Conservation (phyloP, 805 yeast genomes). For the Candida montana region DNA sequence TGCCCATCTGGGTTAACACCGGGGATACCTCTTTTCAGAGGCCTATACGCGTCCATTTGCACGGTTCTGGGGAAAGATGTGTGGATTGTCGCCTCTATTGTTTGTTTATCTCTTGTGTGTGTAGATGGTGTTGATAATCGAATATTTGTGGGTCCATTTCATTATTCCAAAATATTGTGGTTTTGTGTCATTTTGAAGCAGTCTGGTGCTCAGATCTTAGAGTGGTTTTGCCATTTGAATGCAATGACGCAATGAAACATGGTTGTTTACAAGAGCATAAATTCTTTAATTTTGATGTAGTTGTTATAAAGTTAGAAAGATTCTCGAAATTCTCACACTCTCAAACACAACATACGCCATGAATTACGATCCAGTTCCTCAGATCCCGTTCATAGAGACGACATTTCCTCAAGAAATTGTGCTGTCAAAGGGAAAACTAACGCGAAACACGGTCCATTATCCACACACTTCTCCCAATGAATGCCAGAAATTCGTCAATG, state of each 20-base stretch:
- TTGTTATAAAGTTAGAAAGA: background rate
- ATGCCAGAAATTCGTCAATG: constrained; percentile 5
- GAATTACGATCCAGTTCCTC: constrained; percentile 8
- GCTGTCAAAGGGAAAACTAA: background rate
- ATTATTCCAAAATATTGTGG: too few species aligned
- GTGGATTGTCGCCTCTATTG: too few species aligned
- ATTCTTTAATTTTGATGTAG: too few species aligned
- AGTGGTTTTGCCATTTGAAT: too few species aligned
- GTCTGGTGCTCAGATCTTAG: too few species aligned
- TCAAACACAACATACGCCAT: background rate
- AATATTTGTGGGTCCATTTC: background rate
- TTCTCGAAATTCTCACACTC: background rate
- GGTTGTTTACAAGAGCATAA: too few species aligned
- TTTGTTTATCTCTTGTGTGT: background rate
- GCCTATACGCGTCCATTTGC: background rate
- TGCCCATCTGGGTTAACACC: constrained; percentile 25
- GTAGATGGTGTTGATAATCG: background rate
- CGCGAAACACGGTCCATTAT: background rate
- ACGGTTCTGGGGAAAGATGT: too few species aligned
- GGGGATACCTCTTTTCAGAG: constrained; percentile 19
- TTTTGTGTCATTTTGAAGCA: too few species aligned
- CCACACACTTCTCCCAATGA: constrained; percentile 2
- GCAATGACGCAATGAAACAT: too few species aligned
- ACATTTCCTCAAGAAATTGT: constrained; percentile 2
- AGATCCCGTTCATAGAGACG: constrained; percentile 3